Evolutionary conservation across 805 yeast genomes (phyloP).

Genomic region (Candida adriatica): DNA sequence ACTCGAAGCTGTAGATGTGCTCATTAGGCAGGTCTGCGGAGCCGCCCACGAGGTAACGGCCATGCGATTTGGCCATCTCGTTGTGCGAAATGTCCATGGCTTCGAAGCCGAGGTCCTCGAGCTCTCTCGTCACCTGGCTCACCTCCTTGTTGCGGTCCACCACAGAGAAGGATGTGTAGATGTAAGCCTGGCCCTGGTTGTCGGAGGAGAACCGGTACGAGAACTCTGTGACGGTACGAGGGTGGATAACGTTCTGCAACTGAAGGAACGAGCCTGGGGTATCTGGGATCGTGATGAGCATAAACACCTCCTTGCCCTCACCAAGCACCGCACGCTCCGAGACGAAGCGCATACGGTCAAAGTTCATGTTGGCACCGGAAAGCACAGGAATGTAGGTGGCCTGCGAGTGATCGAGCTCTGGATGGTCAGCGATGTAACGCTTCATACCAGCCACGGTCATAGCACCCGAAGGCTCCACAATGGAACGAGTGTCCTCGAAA

Average conservation of each 20-base stretch:
- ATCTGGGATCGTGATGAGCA: constrained; percentile 89
- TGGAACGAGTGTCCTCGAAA: constrained; percentile 89
- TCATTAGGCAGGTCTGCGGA: constrained; percentile 68
- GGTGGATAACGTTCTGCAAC: constrained; percentile 71
- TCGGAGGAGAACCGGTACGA: constrained; percentile 69
- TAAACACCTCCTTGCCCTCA: constrained; percentile 93
- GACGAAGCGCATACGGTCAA: constrained; percentile 91
- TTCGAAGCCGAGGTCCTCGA: constrained; percentile 58
- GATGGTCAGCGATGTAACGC: constrained; percentile 62
- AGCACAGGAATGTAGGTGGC: constrained; percentile 77
- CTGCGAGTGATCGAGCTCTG: constrained; percentile 62
- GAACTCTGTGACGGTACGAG: constrained; percentile 91
- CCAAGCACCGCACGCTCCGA: constrained; percentile 98
- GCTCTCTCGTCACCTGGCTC: constrained; percentile 48
- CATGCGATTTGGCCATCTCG: constrained; percentile 93
- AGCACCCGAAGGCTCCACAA: constrained; percentile 97
- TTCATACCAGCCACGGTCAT: constrained; percentile 92
- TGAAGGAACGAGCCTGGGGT: constrained; percentile 82
- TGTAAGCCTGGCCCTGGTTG: constrained; percentile 51
- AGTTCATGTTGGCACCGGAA: constrained; percentile 98
- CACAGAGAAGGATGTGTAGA: constrained; percentile 85
- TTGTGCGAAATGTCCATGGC: constrained; percentile 86
- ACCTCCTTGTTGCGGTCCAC: constrained; percentile 70
- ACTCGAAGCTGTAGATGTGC: constrained; percentile 76
- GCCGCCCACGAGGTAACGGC: constrained; percentile 95